Base-by-base conservation (phyloP, 1,284 basidiomycete genomes). In the Heterobasidion occidentale region DNA sequence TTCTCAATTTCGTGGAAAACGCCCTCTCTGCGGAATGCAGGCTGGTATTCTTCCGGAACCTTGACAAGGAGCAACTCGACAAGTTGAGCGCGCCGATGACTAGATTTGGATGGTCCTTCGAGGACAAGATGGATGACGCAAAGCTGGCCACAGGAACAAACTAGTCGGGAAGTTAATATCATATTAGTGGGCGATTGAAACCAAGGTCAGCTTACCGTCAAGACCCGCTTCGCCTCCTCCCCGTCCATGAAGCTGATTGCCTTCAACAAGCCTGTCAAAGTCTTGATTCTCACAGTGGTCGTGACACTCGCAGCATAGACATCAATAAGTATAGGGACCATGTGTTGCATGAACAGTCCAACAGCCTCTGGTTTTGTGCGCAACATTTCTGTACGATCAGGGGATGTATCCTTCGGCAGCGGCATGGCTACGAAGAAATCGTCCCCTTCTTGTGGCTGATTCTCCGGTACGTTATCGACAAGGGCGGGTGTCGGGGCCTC, bases 261-360 rank as follows among this genome's bases (percentile, higher is more conserved):
- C 68, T 97, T 96, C 60, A 95, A 71, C 53, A 98, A 65, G 1
- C 89, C 92, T 0, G 86, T 89, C 58, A 98, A 76, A 0, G 92
- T 90, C 74, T 95, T 95, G 52, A 89, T 83, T 58, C 94, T 79
- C 3, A 97, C 86, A 7, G 90, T 84, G 0, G 86, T 83, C 55
- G 87, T 86, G 36, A 98, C 93, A 64, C 92, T 96, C 9, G 95
- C 94, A 19, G 93, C 89, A 70, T 96, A 98, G 8, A 98, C 94
- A 64, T 98, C 94, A 56, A 97, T 87, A 53, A 98, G 78, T 51
- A 95, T 93, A 0, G 95, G 95, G 1, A 96, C 84, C 64, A 94
- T 84, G 17, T 94, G 76, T 46, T 83, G 83, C 82, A 92, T 89
- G 70, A 94, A 97, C 34, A 85, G 81, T 34, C 81, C 83, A 54